Conservation (phyloP, 2,329 filamentous ascomycete genomes). For the Colletotrichum lindemuthianum region DNA sequence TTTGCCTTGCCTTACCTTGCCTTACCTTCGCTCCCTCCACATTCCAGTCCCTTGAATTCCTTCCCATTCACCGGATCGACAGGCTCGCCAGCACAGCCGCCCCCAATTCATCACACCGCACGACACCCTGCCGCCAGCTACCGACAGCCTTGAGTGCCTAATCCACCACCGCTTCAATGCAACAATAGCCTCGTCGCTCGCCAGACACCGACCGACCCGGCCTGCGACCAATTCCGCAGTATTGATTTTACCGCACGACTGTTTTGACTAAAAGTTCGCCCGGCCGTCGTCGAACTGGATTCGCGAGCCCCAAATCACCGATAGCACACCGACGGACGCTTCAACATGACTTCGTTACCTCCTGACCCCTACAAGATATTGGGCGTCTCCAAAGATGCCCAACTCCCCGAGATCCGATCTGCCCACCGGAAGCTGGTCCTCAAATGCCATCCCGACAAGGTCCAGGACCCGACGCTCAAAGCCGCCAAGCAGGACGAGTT, state of each 20-base stretch:
- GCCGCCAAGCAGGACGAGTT: conserved; percentile 86
- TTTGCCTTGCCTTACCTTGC: conserved; percentile 6
- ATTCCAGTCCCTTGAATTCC: conserved; percentile 30
- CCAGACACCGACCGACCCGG: conserved; percentile 24
- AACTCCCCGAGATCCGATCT: conserved; percentile 76
- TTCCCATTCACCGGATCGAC: conserved; percentile 10
- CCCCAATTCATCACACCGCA: conserved; percentile 15
- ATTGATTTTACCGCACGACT: conserved; percentile 8
- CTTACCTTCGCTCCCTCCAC: conserved; percentile 21
- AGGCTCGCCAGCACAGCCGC: conserved; percentile 20
- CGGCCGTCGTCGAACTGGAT: conserved; percentile 31
- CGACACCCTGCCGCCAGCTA: background rate
- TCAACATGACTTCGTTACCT: conserved; percentile 61
- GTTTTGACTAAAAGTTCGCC: conserved; percentile 6
- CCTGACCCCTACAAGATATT: conserved; percentile 84
- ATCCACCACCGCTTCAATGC: conserved; percentile 34
- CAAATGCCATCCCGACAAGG: conserved; percentile 91
- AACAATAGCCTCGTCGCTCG: conserved; percentile 33
- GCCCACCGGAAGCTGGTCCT: conserved; percentile 88
- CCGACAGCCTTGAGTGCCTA: conserved; percentile 25
- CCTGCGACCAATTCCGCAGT: conserved; percentile 24
- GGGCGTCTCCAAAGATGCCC: conserved; percentile 77
- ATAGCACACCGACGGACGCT: conserved; percentile 12
- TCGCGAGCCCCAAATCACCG: conserved; percentile 27
- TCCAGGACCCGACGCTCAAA: conserved; percentile 81